Evolutionary conservation across 495 filamentous ascomycete species (phyloP), one percentile per base, ranked within the genome.

Genomic region (Lasiosphaeriaceae sp.): DNA sequence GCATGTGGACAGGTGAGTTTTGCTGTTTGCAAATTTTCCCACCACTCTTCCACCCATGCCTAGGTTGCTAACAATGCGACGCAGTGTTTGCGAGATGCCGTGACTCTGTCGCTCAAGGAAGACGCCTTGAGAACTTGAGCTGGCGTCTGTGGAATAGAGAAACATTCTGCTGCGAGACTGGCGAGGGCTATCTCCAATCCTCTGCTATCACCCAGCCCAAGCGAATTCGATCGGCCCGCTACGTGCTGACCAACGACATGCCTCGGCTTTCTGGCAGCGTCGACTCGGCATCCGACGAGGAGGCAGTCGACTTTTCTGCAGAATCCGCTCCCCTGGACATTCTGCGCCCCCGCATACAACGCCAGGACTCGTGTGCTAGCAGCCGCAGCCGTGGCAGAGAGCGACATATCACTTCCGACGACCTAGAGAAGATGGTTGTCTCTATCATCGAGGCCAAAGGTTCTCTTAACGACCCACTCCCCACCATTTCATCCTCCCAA

Each of bases 81-180:
- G n/a, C 66, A 96, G 92, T 97, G 26, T 97, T 99, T 69, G 93
- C 92, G 2, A 89, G 92, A 80, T 96, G 92, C 74, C 89, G 91
- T 63, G 90, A 94, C 59, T 93, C 92, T 55, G 86, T 99, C 67
- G 92, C 96, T 64, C 88, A 97, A 70, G 94, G 94, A 21, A 84
- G 90, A 65, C 80, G 94, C 66, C 77, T 97, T 57, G 95, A 97
- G 69, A 99, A 99, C 74, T 70, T 99, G 26, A 93, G 88, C 64
- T 99, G 94, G 94, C 80, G 94, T 56, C 76, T 99, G 59, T 99
- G 92, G 93, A 95, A 89, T 60, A 84, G 91, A 50, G 95, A 97
- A 69, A 96, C 92, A 9, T 94, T 99, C 61, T 97, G 94, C 74
- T 95, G 92, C 72, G 90, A 92, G 58, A 73, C 54, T 63, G 64